Percentiles rank a stretch among this genome's conserved stretches.
Conservation (phyloP, 2,329 filamentous ascomycete genomes). For the Phaeosphaeriaceae sp. region DNA sequence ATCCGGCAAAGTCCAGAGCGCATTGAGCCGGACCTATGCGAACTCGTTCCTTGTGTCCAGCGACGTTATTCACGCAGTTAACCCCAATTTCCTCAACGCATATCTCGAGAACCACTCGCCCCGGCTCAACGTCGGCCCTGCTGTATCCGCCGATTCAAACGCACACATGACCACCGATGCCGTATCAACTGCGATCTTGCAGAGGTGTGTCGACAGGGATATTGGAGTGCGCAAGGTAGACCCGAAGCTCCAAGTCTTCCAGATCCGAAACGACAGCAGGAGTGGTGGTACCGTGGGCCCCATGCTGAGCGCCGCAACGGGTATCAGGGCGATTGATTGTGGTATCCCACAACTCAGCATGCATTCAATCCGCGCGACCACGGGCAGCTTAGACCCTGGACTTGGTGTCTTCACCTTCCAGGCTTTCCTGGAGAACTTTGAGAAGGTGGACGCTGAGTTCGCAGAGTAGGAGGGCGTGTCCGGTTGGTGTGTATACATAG, state of each 20-base stretch:
- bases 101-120: slow-evolving; percentile 90
- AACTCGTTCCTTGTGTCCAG: slow-evolving; percentile 91
- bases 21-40: slow-evolving; percentile 83
- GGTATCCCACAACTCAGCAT: slow-evolving; percentile 92
- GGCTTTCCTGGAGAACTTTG: slow-evolving; percentile 86
- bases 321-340: slow-evolving; percentile 83
- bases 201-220: slow-evolving; percentile 71
- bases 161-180: slow-evolving; percentile 96
- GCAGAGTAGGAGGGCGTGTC: slow-evolving; percentile 26
- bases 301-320: slow-evolving; percentile 80
- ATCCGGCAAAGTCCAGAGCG: slow-evolving; percentile 51
- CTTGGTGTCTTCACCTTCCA: slow-evolving; percentile 88
- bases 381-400: slow-evolving; percentile 83
- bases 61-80: slow-evolving; percentile 92
- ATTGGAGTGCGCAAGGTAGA: slow-evolving; percentile 53
- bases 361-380: slow-evolving; percentile 91
- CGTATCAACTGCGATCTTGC: slow-evolving; percentile 81
- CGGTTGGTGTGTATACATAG: not conserved
- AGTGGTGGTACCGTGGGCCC: slow-evolving; percentile 96
- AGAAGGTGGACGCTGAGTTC: slow-evolving; percentile 85
- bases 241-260: slow-evolving; percentile 83
- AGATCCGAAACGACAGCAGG: slow-evolving; percentile 90
- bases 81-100: slow-evolving; percentile 86
- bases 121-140: slow-evolving; percentile 85
- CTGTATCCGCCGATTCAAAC: slow-evolving; percentile 82